Evolutionary conservation across 2,329 filamentous ascomycete species (phyloP).

Genomic region (Neopestalotiopsis sp.): DNA sequence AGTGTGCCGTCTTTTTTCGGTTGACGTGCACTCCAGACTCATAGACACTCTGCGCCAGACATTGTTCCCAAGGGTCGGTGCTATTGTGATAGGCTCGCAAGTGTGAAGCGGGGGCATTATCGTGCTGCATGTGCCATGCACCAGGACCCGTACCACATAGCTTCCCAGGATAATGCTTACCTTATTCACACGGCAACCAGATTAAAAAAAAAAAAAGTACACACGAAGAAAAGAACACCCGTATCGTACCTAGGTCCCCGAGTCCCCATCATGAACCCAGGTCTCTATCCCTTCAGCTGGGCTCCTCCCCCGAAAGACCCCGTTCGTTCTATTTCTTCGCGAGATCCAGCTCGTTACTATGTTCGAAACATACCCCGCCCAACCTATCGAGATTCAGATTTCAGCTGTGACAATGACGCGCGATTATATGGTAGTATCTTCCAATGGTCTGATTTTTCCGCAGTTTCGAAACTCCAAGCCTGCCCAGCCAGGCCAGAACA

Average conservation of each 20-base stretch:
- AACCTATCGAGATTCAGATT: slow-evolving; percentile 2
- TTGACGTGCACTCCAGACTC: slow-evolving; percentile 9
- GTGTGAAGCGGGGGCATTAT: slow-evolving; percentile 12
- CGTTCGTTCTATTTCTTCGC: background rate
- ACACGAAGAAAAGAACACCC: background rate
- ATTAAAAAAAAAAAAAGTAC: background rate
- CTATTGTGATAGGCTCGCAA: background rate
- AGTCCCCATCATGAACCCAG: background rate
- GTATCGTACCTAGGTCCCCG: no score
- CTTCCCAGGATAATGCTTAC: slow-evolving; percentile 20
- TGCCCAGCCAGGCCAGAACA: background rate
- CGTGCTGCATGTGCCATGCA: slow-evolving; percentile 1
- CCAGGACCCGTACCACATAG: slow-evolving; percentile 13
- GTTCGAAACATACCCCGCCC: slow-evolving; percentile 7
- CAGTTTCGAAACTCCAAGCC: slow-evolving; percentile 8
- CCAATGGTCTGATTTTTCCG: slow-evolving; percentile 7
- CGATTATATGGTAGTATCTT: background rate
- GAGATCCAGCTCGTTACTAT: background rate
- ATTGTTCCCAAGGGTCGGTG: background rate
- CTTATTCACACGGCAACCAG: slow-evolving; percentile 21
- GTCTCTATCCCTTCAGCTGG: background rate
- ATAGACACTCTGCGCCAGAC: background rate
- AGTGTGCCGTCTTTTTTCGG: slow-evolving; percentile 6
- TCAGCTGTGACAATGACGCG: background rate
- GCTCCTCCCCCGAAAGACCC: background rate